Conservation (phyloP, 176 grass and related monocot species). For the Carex littledalei region DNA sequence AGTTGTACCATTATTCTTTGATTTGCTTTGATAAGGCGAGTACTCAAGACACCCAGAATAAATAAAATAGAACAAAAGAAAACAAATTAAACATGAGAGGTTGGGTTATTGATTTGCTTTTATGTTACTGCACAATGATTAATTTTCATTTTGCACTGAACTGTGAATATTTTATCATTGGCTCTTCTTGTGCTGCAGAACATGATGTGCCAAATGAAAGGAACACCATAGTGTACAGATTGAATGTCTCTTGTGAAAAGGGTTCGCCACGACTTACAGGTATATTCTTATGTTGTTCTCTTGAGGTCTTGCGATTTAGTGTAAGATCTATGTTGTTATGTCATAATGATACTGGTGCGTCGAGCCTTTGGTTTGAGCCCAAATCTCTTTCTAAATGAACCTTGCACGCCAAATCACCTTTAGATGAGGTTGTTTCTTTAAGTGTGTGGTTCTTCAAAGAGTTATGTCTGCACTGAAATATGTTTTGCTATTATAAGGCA, state of each 20-base stretch:
- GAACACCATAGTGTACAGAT: constrained; percentile 85
- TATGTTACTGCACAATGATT: not conserved
- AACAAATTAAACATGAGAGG: not conserved
- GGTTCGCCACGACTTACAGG: constrained; percentile 56
- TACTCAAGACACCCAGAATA: not conserved
- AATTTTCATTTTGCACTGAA: not conserved
- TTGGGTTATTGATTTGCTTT: not conserved
- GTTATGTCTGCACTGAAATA: not conserved
- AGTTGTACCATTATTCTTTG: not conserved
- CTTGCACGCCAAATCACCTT: not conserved
- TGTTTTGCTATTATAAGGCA: not conserved
- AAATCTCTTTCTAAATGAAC: not conserved
- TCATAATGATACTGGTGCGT: not conserved
- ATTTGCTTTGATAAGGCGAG: not conserved
- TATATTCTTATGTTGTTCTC: constrained; percentile 27
- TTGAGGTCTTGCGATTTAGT: not conserved
- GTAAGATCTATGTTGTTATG: not conserved
- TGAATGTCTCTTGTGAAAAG: constrained; percentile 63
- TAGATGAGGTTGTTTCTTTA: not conserved
- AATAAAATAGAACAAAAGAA: not conserved
- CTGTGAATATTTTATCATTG: constrained; percentile 16
- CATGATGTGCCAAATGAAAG: constrained; percentile 82
- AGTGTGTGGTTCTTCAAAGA: not conserved
- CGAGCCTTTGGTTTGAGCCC: not conserved
- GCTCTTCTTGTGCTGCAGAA: constrained; percentile 38